Conservation (phyloP, 2,329 filamentous ascomycete genomes). For the Pseudogymnoascus verrucosus region DNA sequence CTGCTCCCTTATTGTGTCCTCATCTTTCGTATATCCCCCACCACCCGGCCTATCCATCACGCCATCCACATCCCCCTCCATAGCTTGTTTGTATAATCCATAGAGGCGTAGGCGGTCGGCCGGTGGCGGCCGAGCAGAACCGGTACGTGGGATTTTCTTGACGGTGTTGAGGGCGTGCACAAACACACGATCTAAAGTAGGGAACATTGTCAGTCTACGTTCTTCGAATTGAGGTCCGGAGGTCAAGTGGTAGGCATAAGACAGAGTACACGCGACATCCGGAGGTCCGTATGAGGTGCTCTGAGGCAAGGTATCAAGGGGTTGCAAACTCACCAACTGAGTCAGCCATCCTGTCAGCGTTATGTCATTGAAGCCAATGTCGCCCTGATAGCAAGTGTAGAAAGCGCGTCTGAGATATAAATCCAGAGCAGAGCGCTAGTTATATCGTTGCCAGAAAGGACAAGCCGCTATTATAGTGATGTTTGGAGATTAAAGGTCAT, state of each 20-base stretch:
- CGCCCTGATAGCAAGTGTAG: neutral
- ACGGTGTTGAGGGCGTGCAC: conserved; percentile 98
- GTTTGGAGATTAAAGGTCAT: conserved; percentile 1
- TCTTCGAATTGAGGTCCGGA: neutral
- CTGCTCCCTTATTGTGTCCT: conserved; percentile 44
- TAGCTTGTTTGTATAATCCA: conserved; percentile 97
- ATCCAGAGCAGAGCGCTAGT: neutral
- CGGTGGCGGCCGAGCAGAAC: conserved; percentile 79
- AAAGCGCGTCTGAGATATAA: neutral
- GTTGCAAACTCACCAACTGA: conserved; percentile 38
- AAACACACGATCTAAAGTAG: conserved; percentile 77
- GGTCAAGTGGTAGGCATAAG: too few species aligned
- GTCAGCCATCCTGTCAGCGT: conserved; percentile 38
- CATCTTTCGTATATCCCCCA: conserved; percentile 43
- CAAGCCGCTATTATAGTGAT: conserved; percentile 8
- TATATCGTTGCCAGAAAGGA: neutral
- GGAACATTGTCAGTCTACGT: neutral
- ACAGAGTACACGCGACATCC: neutral
- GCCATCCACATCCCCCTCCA: conserved; percentile 94
- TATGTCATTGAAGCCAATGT: conserved; percentile 7
- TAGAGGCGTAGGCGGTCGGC: conserved; percentile 83
- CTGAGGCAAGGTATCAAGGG: neutral
- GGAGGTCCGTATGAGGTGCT: conserved; percentile 6
- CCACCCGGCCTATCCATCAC: conserved; percentile 76
- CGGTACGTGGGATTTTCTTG: conserved; percentile 92